Conservation (phyloP, 2,329 filamentous ascomycete species). For the Sarocladium strictum region DNA sequence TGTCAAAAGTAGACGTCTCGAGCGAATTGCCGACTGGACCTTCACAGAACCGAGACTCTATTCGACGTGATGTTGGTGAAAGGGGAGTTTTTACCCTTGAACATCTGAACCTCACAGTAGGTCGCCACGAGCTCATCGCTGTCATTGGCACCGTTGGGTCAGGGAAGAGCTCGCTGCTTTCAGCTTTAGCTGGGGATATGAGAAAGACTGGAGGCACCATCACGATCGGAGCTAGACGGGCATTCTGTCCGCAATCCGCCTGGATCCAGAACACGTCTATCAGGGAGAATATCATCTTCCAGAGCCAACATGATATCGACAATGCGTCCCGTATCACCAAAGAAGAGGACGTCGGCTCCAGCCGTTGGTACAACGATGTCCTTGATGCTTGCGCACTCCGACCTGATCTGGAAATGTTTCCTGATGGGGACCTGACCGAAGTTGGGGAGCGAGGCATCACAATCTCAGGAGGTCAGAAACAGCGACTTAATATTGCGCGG, state of each 20-base stretch:
- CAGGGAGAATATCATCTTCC: conserved; percentile 58
- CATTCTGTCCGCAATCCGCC: conserved; percentile 24
- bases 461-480: conserved; percentile 85
- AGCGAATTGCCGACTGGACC: conserved; percentile 18
- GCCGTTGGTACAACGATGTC: conserved; percentile 55
- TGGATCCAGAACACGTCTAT: conserved; percentile 18
- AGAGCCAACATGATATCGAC: conserved; percentile 42
- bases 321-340: background rate
- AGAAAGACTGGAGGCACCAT: background rate
- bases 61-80: background rate
- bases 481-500: conserved; percentile 83
- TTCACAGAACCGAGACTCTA: conserved; percentile 13
- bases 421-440: conserved; percentile 77
- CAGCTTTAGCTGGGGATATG: conserved; percentile 4
- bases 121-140: conserved; percentile 14
- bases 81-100: conserved; percentile 11
- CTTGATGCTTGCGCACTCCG: conserved; percentile 51
- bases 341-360: background rate
- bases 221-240: background rate
- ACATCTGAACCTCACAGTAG: conserved; percentile 14
- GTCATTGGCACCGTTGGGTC: conserved; percentile 17
- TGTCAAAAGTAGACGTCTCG: conserved; percentile 17
- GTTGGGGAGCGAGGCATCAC: conserved; percentile 90
- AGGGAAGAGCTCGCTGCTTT: conserved; percentile 14
- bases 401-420: conserved; percentile 73